Conservation (phyloP, 2,329 filamentous ascomycete genomes). For the Thelonectria discophora region DNA sequence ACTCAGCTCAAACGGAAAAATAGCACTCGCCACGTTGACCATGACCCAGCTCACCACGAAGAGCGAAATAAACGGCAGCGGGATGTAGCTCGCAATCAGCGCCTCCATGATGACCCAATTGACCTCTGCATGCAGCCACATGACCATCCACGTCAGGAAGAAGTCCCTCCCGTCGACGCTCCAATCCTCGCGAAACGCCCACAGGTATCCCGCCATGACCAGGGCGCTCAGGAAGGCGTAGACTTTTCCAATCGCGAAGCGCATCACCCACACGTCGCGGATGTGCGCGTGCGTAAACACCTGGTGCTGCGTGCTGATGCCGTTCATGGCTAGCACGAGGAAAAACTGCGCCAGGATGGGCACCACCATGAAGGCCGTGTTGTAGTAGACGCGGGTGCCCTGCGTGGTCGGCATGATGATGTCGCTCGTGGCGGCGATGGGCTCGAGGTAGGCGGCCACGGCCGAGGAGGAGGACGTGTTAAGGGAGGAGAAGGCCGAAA, state of each 20-base stretch:
- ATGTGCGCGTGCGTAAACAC: constrained; percentile 34
- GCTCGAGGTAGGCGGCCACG: constrained; percentile 45
- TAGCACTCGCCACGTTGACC: constrained; percentile 48
- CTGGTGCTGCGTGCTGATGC: constrained; percentile 33
- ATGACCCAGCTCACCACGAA: constrained; percentile 54
- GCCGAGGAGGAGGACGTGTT: constrained; percentile 37
- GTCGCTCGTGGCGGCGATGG: constrained; percentile 41
- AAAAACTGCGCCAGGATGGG: constrained; percentile 46
- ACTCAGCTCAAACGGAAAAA: constrained; percentile 50
- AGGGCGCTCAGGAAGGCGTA: constrained; percentile 50
- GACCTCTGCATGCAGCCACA: constrained; percentile 53
- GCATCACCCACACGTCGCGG: constrained; percentile 39
- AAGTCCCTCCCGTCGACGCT: constrained; percentile 45
- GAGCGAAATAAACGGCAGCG: constrained; percentile 51
- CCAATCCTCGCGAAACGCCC: constrained; percentile 56
- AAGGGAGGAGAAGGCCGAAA: constrained; percentile 30
- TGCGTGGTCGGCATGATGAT: constrained; percentile 48
- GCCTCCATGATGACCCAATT: constrained; percentile 55
- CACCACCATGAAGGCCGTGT: constrained; percentile 51
- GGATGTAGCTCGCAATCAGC: constrained; percentile 39
- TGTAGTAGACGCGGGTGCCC: constrained; percentile 47
- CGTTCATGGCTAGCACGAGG: constrained; percentile 39
- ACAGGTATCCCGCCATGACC: constrained; percentile 51
- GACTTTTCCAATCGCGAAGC: constrained; percentile 40
- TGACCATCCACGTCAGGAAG: constrained; percentile 39